Evolutionary conservation across 306 rosid genomes (phyloP), one percentile per base, ranked within the genome.

Genomic region (Amphicarpaea edgeworthii): DNA sequence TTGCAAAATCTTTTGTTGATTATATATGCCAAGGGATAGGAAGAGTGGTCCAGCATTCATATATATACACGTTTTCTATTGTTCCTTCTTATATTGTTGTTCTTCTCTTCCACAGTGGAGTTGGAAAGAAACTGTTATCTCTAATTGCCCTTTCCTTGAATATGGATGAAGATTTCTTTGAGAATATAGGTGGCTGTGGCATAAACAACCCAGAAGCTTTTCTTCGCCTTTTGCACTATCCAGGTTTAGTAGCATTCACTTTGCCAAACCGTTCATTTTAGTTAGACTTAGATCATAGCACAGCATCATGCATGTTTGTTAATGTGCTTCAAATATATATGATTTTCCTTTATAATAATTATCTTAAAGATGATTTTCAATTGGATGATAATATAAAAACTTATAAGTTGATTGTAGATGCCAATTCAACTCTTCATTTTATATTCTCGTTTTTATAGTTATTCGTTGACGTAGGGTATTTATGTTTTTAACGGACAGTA

Each of bases 71-170:
- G 12, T 17, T 19, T 51, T 17, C 4, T 51, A 12, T 58, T 26
- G 64, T 14, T 58, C 17, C 24, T 58, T 58, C 40, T 12, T 5
- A 6, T 24, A 14, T 14, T 58, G 12, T 51, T 14, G 19, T 24
- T 23, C 24, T 21, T 16, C 21, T 23, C 16, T 57, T 15, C 1
- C 64, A 58, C 64, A 58, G 38, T 5, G 38, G 4, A 24, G 40
- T 26, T 58, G 40, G 64, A 26, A 55, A 55, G 24, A 55, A 55
- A 0, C 17, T 55, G 62, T 24, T 55, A 4, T 55, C 37, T 55
- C 37, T 55, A 12, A 55, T 55, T 23, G 62, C 62, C 62, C 62
- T 55, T 23, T 55, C 62, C 37, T 55, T 55, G 37, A 24, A 55
- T 24, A 1, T 53, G 14, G 60, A 21, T 53, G 28, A 53, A 10